Base-by-base conservation (phyloP, 768 basidiomycete genomes). In the Rhodotorula kratochvilovae region DNA sequence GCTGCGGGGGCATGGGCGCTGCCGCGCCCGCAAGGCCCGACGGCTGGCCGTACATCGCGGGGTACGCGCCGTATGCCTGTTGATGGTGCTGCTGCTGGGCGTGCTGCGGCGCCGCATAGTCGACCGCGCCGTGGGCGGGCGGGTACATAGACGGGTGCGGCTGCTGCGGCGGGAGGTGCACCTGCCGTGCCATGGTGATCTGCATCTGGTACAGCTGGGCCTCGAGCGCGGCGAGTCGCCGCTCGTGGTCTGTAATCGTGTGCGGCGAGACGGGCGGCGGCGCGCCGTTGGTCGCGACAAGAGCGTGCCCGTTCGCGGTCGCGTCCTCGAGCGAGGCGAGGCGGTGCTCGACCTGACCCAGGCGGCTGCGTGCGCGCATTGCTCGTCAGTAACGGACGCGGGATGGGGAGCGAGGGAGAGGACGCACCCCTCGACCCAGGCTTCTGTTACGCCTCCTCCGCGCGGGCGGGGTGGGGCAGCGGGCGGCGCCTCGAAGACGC, bases 401-500 rank as follows among this genome's bases (percentile, higher is more conserved):
- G n/a, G 2, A 27, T 0, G 27, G 16, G 10, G 48, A 23, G 4
- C 31, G 11, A 31, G 1, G 13, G 29, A 25, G 6, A n/a, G n/a
- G n/a, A 64, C 60, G 53, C 43, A 67, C 72, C 61, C 25, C 25
- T 73, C 72, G 15, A 73, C 65, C 65, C 66, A 69, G 1, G 55
- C 65, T n/a, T 67, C 62, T 13, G 56, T 63, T 8, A 55, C 64
- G 17, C 64, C 68, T 0, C 13, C 10, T 23, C 31, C 48, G 11
- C 72, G 42, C 23, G 66, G 56, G 45, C 64, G 51, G 7, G 72
- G 72, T 2, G 61, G 36, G 1, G 61, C 48, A 3, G 62, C 45
- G 2, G 72, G 61, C 16, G 72, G 72, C 13, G 72, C 62, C 62
- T 73, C 72, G 36, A 73, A 73, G 5, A 67, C 66, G 61, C 72